Conservation (phyloP, 345 rosid species). For the Murraya paniculata region DNA sequence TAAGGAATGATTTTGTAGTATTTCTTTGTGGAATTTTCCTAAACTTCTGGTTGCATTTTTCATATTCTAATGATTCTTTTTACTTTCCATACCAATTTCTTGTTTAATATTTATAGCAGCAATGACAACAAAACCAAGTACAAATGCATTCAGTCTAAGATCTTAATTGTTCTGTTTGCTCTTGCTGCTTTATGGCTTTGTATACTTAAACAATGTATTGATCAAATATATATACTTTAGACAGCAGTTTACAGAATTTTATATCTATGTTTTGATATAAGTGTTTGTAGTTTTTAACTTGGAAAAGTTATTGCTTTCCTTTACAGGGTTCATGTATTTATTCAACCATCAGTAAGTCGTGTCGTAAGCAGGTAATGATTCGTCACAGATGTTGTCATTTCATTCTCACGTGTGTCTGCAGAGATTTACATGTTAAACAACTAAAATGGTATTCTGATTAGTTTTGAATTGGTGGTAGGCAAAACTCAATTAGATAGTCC, state of each 20-base stretch:
- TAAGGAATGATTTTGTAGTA: too few relatives aligned
- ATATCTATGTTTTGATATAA: constrained; percentile 1
- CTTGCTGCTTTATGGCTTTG: neutral
- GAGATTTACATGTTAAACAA: constrained; percentile 7
- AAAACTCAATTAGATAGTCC: neutral
- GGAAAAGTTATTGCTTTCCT: constrained; percentile 10
- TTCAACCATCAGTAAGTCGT: constrained; percentile 84
- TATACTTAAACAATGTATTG: constrained; percentile 3
- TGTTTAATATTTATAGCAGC: neutral
- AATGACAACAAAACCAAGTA: neutral
- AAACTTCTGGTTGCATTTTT: neutral
- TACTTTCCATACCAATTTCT: neutral
- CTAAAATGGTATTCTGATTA: neutral
- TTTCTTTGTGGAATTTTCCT: too few relatives aligned
- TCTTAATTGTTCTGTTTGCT: neutral
- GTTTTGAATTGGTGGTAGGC: neutral
- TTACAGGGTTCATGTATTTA: constrained; percentile 89
- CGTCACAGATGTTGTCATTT: neutral
- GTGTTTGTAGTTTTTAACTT: neutral
- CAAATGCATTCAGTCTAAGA: neutral
- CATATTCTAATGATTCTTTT: neutral
- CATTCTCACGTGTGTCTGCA: constrained; percentile 7
- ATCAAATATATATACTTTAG: neutral
- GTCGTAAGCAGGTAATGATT: constrained; percentile 78
- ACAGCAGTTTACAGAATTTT: neutral